Evolutionary conservation across 148 eudicot genomes (phyloP), one percentile per base, ranked within the genome.

Genomic region (Amaranthus cruentus): DNA sequence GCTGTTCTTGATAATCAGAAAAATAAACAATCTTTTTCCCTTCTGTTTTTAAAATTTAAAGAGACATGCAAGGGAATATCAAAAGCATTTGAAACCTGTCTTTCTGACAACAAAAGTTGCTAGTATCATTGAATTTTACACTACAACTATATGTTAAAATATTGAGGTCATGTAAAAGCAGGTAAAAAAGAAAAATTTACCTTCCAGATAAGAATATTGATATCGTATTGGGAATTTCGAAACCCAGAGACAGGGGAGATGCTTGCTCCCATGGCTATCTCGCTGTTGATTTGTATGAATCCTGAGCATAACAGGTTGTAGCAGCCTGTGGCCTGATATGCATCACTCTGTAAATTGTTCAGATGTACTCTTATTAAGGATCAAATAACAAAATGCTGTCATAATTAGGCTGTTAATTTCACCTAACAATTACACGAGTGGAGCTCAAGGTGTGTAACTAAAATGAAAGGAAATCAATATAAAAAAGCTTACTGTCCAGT

Each of bases 321-420:
- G 90, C 98, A 94, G 13, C 98, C 98, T 0, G 98, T 94, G 67
- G 98, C 98, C 80, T 94, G 98, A 88, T 94, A 94, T 56, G 98
- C 98, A 86, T 94, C 98, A 77, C 98, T 94, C 98, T 94, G 87
- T 59, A 75, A 67, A 59, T 57, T 79, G 55, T 52, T 6, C 18
- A 28, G 38, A 28, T 28, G 38, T 28, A 28, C 38, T 28, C 38
- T 28, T 28, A 28, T 28, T 28, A 28, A 28, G 38, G 38, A 28
- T 28, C 38, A 28, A 28, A 1, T 42, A 14, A 28, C 0, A 28
- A 28, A 28, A 28, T 28, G 38, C 38, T 28, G 38, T 28, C 38
- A 28, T 28, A 28, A 28, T 28, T 28, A 28, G 38, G 38, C 50
- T 55, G 6, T 12, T 55, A 0, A 3, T 55, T 55, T 55, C n/a